Percentiles rank a stretch among this genome's conserved stretches.
These are phyloP conservation scores for Sporothrix pseudoabietina DNA, from an alignment of 2,329 filamentous ascomycete genomes.

Conservation along the genomic window DNA sequence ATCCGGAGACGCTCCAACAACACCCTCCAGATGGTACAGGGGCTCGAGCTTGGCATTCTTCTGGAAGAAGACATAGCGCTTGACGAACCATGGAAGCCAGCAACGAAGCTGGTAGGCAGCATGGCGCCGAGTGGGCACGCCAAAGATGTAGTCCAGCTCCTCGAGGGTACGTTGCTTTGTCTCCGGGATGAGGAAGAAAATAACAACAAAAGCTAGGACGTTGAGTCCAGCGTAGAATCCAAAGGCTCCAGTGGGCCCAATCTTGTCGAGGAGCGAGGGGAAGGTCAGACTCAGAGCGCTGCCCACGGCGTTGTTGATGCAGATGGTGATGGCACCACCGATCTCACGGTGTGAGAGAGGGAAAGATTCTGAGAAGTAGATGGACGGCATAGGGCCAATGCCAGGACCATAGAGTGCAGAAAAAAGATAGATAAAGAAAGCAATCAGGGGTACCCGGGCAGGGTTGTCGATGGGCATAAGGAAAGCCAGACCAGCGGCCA, in stretches of 20 bases:
- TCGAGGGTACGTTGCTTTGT: constrained; percentile 61
- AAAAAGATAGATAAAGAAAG: constrained; percentile 46
- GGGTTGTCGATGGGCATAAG: constrained; percentile 44
- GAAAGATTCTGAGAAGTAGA: constrained; percentile 69
- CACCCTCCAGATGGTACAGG: constrained; percentile 46
- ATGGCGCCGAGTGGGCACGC: constrained; percentile 60
- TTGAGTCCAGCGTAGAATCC: constrained; percentile 60
- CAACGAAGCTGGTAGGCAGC: constrained; percentile 59
- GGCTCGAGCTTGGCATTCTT: constrained; percentile 51
- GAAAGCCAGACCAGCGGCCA: constrained; percentile 59
- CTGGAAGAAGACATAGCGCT: constrained; percentile 58
- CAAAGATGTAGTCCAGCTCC: constrained; percentile 63
- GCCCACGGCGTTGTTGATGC: constrained; percentile 64
- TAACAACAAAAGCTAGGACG: constrained; percentile 56
- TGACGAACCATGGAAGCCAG: constrained; percentile 62
- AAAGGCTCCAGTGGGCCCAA: constrained; percentile 48
- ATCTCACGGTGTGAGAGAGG: constrained; percentile 70
- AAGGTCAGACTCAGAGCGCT: constrained; percentile 45
- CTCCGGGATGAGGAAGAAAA: constrained; percentile 60
- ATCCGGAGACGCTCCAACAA: constrained; percentile 28
- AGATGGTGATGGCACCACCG: constrained; percentile 70
- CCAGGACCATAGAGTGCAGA: constrained; percentile 40
- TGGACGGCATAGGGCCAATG: constrained; percentile 68
- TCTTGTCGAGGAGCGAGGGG: constrained; percentile 2
- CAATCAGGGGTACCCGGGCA: constrained; percentile 50